These are phyloP conservation scores for Leptographium wingfieldii DNA, from an alignment of 2,329 filamentous ascomycete species.

Conservation along the genomic window DNA sequence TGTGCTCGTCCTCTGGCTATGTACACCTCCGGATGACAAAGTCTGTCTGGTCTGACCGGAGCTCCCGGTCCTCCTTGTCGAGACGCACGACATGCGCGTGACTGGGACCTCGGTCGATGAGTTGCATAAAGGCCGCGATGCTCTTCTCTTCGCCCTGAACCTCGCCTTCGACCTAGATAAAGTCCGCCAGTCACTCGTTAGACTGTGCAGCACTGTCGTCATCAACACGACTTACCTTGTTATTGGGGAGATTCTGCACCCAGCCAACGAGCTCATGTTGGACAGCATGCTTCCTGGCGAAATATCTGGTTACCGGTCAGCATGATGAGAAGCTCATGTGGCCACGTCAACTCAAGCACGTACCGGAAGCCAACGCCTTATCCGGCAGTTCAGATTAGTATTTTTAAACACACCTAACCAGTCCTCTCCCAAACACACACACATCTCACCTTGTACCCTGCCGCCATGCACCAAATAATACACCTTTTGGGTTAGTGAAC, in stretches of 20 bases:
- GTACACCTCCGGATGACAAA: slow-evolving; percentile 43
- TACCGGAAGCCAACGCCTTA: slow-evolving; percentile 46
- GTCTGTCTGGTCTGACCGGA: slow-evolving; percentile 51
- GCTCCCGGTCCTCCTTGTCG: slow-evolving; percentile 53
- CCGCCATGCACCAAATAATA: slow-evolving; percentile 54
- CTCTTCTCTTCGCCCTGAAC: slow-evolving; percentile 60
- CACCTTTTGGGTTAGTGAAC: slow-evolving; percentile 26
- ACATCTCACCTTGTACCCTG: slow-evolving; percentile 47
- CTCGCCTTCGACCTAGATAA: slow-evolving; percentile 68
- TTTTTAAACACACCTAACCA: not conserved
- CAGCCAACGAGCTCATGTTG: slow-evolving; percentile 44
- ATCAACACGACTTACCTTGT: slow-evolving; percentile 29
- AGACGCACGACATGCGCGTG: slow-evolving; percentile 62
- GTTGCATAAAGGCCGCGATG: slow-evolving; percentile 58
- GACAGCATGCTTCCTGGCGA: slow-evolving; percentile 38
- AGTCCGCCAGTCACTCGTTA: not conserved
- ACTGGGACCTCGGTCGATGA: slow-evolving; percentile 62
- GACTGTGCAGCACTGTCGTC: not conserved
- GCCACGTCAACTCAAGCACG: not conserved
- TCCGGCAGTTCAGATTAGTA: not conserved
- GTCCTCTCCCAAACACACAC: not conserved
- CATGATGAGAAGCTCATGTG: not conserved
- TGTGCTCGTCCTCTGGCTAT: not conserved
- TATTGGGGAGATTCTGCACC: slow-evolving; percentile 45
- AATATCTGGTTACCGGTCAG: slow-evolving; percentile 28